phyloP scores from a whole-genome alignment of 495 filamentous ascomycete genomes.

The Cladorrhinum samala region DNA sequence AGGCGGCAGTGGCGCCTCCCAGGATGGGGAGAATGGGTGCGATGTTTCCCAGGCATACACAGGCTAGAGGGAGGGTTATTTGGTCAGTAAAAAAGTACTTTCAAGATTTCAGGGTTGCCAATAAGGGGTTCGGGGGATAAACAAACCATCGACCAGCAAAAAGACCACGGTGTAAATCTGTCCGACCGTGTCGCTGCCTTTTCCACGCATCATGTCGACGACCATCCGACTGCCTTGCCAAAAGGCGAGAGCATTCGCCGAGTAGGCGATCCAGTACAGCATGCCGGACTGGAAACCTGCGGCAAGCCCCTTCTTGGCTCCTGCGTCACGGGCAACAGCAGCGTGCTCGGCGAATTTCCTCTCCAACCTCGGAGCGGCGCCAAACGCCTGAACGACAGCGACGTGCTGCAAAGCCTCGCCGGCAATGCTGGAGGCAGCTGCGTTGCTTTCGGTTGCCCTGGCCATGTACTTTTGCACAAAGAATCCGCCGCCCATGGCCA shows the following conservation, averaged over 20 bases:
- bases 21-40: conserved; percentile 69
- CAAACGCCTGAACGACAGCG: conserved; percentile 46
- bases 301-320: conserved; percentile 53
- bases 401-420: conserved; percentile 42
- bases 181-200: conserved; percentile 20
- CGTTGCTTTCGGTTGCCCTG: conserved; percentile 43
- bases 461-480: conserved; percentile 55
- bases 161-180: conserved; percentile 27
- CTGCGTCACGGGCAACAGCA: conserved; percentile 39
- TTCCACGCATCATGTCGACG: conserved; percentile 50
- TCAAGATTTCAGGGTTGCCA: too few relatives aligned
- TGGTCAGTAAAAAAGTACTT: conserved; percentile 61
- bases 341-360: conserved; percentile 47
- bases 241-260: conserved; percentile 85
- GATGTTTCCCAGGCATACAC: conserved; percentile 71
- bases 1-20: conserved; percentile 69
- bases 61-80: conserved; percentile 62
- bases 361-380: conserved; percentile 42
- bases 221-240: conserved; percentile 84
- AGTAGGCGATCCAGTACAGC: conserved; percentile 69
- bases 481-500: conserved; percentile 55
- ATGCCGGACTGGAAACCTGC: conserved; percentile 58
- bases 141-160: conserved; percentile 32
- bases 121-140: conserved; percentile 49
- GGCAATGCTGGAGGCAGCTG: conserved; percentile 36